These are phyloP conservation scores for Chaetomium tenue DNA, from an alignment of 495 filamentous ascomycete species.

Conservation along the genomic window DNA sequence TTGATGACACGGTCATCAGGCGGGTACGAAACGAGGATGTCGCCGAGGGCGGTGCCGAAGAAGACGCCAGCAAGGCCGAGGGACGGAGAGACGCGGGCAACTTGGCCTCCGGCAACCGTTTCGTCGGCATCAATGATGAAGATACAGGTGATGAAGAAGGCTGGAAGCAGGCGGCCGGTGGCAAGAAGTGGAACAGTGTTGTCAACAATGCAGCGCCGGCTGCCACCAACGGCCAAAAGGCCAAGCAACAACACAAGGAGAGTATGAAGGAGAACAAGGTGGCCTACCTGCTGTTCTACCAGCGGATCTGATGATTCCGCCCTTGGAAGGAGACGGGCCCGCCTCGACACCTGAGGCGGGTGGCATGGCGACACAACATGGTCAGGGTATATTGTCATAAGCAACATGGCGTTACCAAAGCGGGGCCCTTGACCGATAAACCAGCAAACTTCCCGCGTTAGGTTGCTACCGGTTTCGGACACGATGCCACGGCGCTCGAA, in stretches of 20 bases:
- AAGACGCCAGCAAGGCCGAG: conserved; percentile 64
- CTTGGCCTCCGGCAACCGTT: conserved; percentile 55
- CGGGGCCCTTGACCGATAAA: background rate
- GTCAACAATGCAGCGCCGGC: conserved; percentile 55
- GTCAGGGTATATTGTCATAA: background rate
- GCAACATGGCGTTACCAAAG: background rate
- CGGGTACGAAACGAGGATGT: conserved; percentile 87
- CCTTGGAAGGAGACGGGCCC: background rate
- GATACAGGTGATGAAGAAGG: conserved; percentile 67
- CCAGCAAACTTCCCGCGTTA: background rate
- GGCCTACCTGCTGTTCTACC: conserved; percentile 94
- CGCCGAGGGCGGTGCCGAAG: conserved; percentile 78
- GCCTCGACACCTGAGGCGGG: background rate
- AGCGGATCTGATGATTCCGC: conserved; percentile 58
- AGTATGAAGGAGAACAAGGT: conserved; percentile 89
- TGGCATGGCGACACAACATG: background rate
- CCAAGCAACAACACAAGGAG: conserved; percentile 61
- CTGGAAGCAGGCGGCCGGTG: conserved; percentile 81
- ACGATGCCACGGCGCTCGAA: background rate
- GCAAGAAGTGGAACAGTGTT: conserved; percentile 64
- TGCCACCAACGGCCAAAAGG: conserved; percentile 52
- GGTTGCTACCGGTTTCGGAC: background rate
- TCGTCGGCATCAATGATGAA: conserved; percentile 64
- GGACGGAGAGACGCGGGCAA: conserved; percentile 42
- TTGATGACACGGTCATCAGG: conserved; percentile 90